These are phyloP conservation scores for Beauveria sp. DNA, from an alignment of 2,329 filamentous ascomycete genomes.

Conservation along the genomic window DNA sequence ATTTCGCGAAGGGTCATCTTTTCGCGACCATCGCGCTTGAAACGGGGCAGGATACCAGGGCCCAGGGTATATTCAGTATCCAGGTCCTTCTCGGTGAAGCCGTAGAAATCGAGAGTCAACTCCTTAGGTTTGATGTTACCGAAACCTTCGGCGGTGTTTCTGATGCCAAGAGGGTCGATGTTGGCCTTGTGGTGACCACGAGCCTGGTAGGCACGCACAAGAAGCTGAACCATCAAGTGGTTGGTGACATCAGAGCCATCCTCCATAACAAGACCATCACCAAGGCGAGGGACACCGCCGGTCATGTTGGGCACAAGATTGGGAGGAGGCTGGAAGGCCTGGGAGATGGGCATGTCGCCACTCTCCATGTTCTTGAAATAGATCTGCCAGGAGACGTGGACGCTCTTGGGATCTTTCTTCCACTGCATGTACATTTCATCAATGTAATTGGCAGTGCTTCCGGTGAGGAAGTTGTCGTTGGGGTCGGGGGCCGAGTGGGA, in stretches of 20 bases:
- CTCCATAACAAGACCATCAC: constrained; percentile 59
- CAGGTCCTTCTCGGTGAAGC: constrained; percentile 89
- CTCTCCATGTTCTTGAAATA: constrained; percentile 99
- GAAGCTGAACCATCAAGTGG: constrained; percentile 94
- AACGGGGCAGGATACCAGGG: constrained; percentile 89
- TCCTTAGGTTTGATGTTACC: constrained; percentile 86
- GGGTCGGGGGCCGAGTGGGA: constrained; percentile 58
- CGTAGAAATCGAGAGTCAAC: constrained; percentile 85
- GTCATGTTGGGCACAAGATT: constrained; percentile 79
- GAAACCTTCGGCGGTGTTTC: constrained; percentile 66
- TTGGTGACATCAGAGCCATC: constrained; percentile 81
- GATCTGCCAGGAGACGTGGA: constrained; percentile 97
- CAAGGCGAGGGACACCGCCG: constrained; percentile 66
- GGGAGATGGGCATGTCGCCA: constrained; percentile 93
- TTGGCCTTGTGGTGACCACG: constrained; percentile 97
- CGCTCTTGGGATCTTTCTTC: constrained; percentile 87
- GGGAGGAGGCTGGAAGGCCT: constrained; percentile 92
- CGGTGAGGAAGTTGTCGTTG: constrained; percentile 92
- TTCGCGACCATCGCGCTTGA: constrained; percentile 77
- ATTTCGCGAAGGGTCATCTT: constrained; percentile 98
- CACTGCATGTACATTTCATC: constrained; percentile 99
- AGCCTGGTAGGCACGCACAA: constrained; percentile 95
- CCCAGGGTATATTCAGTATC: constrained; percentile 87
- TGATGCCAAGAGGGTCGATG: constrained; percentile 92
- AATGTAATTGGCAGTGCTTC: constrained; percentile 97